Base-by-base conservation (phyloP, 352 stramenopile genomes). In the Phytophthora tentaculata region DNA sequence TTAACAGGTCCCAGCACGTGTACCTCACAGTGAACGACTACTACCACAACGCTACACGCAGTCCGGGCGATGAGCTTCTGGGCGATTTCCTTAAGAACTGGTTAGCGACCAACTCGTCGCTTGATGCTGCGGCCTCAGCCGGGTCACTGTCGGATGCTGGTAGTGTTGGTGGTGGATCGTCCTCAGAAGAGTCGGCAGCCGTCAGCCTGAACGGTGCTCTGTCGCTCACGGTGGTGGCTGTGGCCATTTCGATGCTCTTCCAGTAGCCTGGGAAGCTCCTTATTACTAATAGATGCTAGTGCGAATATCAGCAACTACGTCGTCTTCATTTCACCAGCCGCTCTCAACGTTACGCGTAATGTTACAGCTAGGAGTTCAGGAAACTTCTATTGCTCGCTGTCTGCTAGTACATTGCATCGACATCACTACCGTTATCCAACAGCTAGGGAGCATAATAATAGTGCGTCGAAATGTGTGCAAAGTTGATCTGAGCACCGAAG, bases 361-460 rank as follows among this genome's bases (percentile, higher is more conserved):
- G 16, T 47, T n/a, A 53, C 24, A n/a, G 23, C 23, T 43, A 39
- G 22, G 53, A 63, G 49, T 51, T 61, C 23, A 61, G 6, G 52
- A 67, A 62, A 69, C 63, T 72, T 71, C 56, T 65, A 76, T 62
- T 66, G 39, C 53, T 68, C 53, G 20, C 28, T 52, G 55, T 58
- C 35, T 50, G 43, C 29, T 59, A 54, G n/a, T n/a, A 54, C 20
- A 17, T 29, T 24, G 39, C 29, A 43, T 14, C 7, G 20, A 6
- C 51, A 26, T 2, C 56, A 32, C 56, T 32, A 51, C 24, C n/a
- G 43, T 20, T 66, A 24, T 32, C 57, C 22, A 45, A 7, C 24
- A 44, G 59, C 67, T 72, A 86, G 14, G 69, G 58, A 48, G 76
- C 74, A 88, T 95, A 95, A 86, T 95, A 95, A 86, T 95, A 95